Evolutionary conservation across 176 grass and related monocot species (phyloP).

Genomic region (Elaeis guineensis): DNA sequence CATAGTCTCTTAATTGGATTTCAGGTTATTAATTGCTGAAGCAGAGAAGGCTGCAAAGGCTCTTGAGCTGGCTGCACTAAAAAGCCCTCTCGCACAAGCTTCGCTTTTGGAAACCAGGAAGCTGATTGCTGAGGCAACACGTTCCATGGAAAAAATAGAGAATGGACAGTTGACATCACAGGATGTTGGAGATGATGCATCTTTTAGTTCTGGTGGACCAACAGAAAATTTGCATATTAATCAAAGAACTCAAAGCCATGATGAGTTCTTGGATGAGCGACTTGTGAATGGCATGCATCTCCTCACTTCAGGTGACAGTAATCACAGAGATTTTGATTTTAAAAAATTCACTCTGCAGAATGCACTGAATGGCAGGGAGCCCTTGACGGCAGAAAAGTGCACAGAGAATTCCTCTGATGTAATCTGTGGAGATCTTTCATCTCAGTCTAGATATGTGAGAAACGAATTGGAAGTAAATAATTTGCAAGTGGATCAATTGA

Average conservation of each 20-base stretch:
- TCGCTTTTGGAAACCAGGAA: slow-evolving; percentile 73
- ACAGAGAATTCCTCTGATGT: slow-evolving; percentile 34
- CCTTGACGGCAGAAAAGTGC: slow-evolving; percentile 16
- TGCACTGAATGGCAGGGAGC: slow-evolving; percentile 20
- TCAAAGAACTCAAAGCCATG: slow-evolving; percentile 9
- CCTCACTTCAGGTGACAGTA: slow-evolving; percentile 9
- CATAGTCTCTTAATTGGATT: slow-evolving; percentile 16
- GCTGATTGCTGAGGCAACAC: slow-evolving; percentile 60
- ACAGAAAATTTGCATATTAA: slow-evolving; percentile 5
- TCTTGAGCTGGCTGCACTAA: slow-evolving; percentile 53
- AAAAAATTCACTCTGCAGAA: slow-evolving; percentile 8
- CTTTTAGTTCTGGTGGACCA: slow-evolving; percentile 11
- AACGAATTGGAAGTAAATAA: slow-evolving; percentile 26
- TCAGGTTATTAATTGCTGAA: slow-evolving; percentile 76
- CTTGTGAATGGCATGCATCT: slow-evolving; percentile 40
- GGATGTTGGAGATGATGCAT: slow-evolving; percentile 22
- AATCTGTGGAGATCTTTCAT: slow-evolving; percentile 32
- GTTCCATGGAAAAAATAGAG: slow-evolving; percentile 35
- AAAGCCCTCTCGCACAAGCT: slow-evolving; percentile 49
- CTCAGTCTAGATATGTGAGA: slow-evolving; percentile 16
- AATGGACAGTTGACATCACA: slow-evolving; percentile 10
- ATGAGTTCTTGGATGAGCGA: slow-evolving; percentile 22
- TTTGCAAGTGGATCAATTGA: slow-evolving; percentile 6
- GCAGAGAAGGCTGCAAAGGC: slow-evolving; percentile 64
- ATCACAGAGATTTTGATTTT: slow-evolving; percentile 28